Percentiles rank a stretch among this genome's conserved stretches.
phyloP scores from a whole-genome alignment of 2,329 filamentous ascomycete species.

The Alternaria arborescens region DNA sequence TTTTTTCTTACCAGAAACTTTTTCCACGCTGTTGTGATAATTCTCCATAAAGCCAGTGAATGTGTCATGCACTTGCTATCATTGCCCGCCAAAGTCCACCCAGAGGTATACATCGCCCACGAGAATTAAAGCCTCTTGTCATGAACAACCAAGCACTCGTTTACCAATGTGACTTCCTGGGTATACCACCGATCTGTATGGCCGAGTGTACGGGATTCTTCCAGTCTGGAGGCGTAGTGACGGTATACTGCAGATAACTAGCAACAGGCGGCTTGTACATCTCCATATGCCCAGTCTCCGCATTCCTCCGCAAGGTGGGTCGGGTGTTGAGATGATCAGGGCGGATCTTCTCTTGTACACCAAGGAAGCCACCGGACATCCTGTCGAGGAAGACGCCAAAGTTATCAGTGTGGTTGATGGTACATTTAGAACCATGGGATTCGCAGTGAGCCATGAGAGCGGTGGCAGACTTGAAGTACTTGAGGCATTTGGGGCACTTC shows the following conservation, averaged over 20 bases:
- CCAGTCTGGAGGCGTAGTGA: conserved; percentile 44
- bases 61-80: background rate
- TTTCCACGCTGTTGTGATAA: background rate
- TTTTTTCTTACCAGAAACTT: background rate
- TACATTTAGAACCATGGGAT: conserved; percentile 39
- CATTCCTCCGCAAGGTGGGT: conserved; percentile 25
- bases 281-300: conserved; percentile 33
- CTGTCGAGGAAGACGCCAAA: conserved; percentile 50
- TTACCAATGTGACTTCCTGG: conserved; percentile 9
- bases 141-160: background rate
- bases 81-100: background rate
- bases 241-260: conserved; percentile 43
- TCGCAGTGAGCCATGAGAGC: conserved; percentile 55
- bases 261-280: conserved; percentile 36
- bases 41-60: background rate
- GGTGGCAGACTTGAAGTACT: conserved; percentile 50
- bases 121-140: background rate
- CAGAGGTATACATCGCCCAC: background rate
- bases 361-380: conserved; percentile 55
- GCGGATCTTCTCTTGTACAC: conserved; percentile 40
- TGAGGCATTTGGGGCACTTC: conserved; percentile 53
- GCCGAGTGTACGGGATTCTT: conserved; percentile 30
- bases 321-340: conserved; percentile 44
- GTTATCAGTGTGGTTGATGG: conserved; percentile 47
- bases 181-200: conserved; percentile 26